Evolutionary conservation across 2,329 filamentous ascomycete species (phyloP).

Genomic region (Hirsutella thompsonii): DNA sequence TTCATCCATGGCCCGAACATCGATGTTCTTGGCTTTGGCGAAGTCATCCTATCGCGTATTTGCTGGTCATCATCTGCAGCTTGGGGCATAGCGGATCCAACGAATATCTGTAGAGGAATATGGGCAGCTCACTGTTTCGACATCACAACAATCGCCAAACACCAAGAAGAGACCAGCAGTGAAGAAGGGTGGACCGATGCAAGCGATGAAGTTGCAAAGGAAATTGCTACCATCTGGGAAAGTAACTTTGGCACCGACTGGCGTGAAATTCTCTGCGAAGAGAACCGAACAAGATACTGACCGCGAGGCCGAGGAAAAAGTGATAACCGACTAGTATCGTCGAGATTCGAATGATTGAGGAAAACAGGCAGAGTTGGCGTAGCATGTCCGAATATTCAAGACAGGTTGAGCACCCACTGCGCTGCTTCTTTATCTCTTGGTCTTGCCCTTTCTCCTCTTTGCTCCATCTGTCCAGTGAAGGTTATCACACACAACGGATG

Average conservation of each 20-base stretch:
- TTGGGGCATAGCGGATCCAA: background rate
- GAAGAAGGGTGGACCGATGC: conserved; percentile 1
- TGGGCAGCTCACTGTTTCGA: conserved; percentile 7
- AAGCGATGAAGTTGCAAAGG: conserved; percentile 3
- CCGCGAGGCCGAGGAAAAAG: background rate
- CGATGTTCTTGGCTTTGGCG: conserved; percentile 3
- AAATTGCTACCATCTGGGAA: conserved; percentile 1
- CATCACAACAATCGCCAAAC: conserved; percentile 1
- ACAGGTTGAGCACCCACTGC: too few species aligned
- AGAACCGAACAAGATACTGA: background rate
- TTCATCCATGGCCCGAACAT: conserved; percentile 5
- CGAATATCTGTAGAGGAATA: conserved; percentile 2
- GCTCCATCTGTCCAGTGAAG: too few species aligned
- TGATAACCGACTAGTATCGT: too few species aligned
- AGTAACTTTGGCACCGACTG: too few species aligned
- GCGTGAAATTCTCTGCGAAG: too few species aligned
- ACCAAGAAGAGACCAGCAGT: background rate
- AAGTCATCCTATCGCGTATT: conserved; percentile 5
- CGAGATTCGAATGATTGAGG: too few species aligned
- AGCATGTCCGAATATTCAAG: too few species aligned
- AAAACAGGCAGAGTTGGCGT: too few species aligned
- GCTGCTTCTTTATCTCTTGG: too few species aligned
- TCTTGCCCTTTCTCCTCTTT: too few species aligned
- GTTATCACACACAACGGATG: too few species aligned
- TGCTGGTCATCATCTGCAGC: conserved; percentile 2